Evolutionary conservation across 257 asterid genomes (phyloP), one percentile per base, ranked within the genome.

Genomic region (Plectranthus barbatus): DNA sequence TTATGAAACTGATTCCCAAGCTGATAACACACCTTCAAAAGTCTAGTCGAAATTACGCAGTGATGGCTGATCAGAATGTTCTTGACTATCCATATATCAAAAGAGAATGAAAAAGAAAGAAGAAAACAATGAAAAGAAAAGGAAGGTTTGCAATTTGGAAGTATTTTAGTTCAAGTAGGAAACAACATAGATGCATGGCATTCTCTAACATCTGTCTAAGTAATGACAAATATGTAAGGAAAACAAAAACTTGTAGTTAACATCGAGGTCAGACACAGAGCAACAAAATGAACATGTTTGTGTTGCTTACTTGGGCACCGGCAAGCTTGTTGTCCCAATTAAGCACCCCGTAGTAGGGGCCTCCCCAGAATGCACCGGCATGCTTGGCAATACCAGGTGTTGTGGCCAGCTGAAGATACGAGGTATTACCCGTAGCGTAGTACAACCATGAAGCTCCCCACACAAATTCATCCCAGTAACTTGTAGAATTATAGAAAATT

Each of bases 371-470:
- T 36, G 99, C 99, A 70, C 97, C 99, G 1, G 99, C 99, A 60
- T 92, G 95, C 62, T 50, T 86, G 18, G 89, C 95, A 9, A 89
- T 52, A 46, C 85, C 86, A 36, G 93, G 87, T 67, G 80, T 74
- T 0, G 99, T 92, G 61, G 97, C 97, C 14, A 89, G 90, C 74
- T 77, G 84, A 76, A 92, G 97, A 71, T 92, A 92, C 24, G 96
- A 73, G 12, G 66, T 19, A 71, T 92, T 89, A 42, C 99, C 99
- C 10, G 99, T 92, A 7, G 99, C 99, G 61, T 89, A 92, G 70
- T 89, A 92, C 71, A 89, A 72, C 99, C 99, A 92, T 19, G 99
- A 54, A 5, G 96, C 93, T 39, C 99, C 96, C 99, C 99, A 92
- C 9, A 92, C 72, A 53, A 59, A 92, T 72, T 92, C 99, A 58